phyloP scores from a whole-genome alignment of 306 rosid species.

The Prunus campanulata region DNA sequence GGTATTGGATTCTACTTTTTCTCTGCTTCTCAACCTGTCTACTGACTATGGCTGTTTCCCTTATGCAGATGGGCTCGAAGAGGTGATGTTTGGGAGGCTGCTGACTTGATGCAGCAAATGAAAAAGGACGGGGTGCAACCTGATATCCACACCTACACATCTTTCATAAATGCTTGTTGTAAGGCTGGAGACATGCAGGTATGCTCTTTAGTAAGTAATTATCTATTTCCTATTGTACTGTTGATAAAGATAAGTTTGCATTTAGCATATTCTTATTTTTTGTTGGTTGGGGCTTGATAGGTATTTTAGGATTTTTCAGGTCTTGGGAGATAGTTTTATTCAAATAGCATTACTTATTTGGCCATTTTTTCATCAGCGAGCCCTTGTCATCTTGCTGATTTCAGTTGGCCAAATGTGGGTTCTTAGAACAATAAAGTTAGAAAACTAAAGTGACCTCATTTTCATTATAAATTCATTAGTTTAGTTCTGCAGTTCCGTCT shows the following conservation, averaged over 20 bases:
- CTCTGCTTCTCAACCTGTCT: slow-evolving; percentile 6
- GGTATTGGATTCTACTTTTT: background rate
- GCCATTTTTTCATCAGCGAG: background rate
- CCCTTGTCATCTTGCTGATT: background rate
- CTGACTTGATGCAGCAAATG: slow-evolving; percentile 96
- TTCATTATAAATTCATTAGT: slow-evolving; percentile 6
- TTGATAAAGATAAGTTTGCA: background rate
- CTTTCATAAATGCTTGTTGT: slow-evolving; percentile 90
- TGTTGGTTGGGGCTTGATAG: background rate
- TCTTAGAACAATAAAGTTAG: background rate
- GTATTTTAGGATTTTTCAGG: background rate
- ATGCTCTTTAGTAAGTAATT: slow-evolving; percentile 6
- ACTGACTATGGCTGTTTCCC: slow-evolving; percentile 18
- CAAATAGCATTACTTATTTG: background rate
- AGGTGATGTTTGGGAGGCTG: slow-evolving; percentile 99
- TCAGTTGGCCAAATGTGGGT: slow-evolving; percentile 4
- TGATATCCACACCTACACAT: slow-evolving; percentile 90
- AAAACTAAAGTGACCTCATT: background rate
- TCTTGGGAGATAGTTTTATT: background rate
- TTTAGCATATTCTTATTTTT: background rate
- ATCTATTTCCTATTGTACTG: background rate
- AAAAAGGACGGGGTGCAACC: slow-evolving; percentile 76
- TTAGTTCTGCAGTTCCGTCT: background rate
- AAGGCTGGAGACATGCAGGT: slow-evolving; percentile 98
- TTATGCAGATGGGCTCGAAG: slow-evolving; percentile 87